Conservation (phyloP, 768 basidiomycete genomes). For the Mycena olivaceomarginata region DNA sequence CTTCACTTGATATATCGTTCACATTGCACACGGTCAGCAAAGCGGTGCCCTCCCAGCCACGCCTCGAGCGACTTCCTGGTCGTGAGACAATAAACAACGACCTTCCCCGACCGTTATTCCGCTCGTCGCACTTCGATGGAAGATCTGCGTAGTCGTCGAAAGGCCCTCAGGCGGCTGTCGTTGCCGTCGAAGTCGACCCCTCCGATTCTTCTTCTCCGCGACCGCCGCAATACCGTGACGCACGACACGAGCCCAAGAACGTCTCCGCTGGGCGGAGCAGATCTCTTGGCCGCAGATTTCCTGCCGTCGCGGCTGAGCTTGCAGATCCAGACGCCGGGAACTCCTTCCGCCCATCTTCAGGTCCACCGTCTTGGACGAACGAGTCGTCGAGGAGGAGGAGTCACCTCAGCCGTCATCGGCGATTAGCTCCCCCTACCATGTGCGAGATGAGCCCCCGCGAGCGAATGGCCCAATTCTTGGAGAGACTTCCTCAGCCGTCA, state of each 20-base stretch:
- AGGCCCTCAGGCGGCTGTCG: constrained; percentile 30
- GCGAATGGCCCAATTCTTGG: constrained; percentile 64
- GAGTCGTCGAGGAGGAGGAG: constrained; percentile 26
- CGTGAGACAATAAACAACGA: constrained; percentile 24
- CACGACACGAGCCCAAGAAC: constrained; percentile 10
- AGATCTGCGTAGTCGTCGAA: constrained; percentile 30
- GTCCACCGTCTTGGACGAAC: constrained; percentile 35
- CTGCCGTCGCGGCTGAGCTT: constrained; percentile 17
- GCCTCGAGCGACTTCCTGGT: constrained; percentile 34
- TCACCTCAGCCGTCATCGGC: constrained; percentile 20
- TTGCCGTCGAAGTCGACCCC: constrained; percentile 28
- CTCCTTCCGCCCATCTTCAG: constrained; percentile 45
- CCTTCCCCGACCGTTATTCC: constrained; percentile 14
- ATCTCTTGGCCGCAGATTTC: constrained; percentile 18
- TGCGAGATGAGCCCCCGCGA: constrained; percentile 46
- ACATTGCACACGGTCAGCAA: constrained; percentile 44
- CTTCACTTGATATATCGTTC: constrained; percentile 38
- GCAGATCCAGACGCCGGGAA: constrained; percentile 41
- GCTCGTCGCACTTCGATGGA: constrained; percentile 42
- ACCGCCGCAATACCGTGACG: constrained; percentile 18
- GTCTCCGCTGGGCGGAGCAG: constrained; percentile 30
- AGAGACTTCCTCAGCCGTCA: constrained; percentile 51
- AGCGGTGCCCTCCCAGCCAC: constrained; percentile 38
- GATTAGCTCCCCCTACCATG: constrained; percentile 40
- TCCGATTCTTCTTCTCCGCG: not conserved